These are phyloP conservation scores for Wickerhamiella infanticola DNA, from an alignment of 1,139 yeast genomes.

Conservation along the genomic window DNA sequence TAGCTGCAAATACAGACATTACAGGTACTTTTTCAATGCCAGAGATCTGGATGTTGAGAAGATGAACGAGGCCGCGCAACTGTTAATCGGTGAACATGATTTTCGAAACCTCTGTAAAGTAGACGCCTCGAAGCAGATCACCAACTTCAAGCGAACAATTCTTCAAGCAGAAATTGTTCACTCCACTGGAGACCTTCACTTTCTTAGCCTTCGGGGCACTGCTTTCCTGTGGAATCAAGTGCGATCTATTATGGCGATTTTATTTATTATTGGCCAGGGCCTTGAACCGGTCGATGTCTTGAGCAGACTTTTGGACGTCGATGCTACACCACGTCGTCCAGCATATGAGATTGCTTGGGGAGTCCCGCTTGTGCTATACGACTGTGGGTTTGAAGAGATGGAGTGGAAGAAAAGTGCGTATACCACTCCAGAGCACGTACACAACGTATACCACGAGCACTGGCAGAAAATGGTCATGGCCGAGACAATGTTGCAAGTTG, in stretches of 20 bases:
- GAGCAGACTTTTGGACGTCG: conserved; percentile 41
- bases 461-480: conserved; percentile 25
- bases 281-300: conserved; percentile 49
- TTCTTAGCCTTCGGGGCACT: conserved; percentile 67
- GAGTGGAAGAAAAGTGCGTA: conserved; percentile 38
- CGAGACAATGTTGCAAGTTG: conserved; percentile 17
- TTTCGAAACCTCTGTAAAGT: conserved; percentile 88
- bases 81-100: conserved; percentile 65
- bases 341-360: conserved; percentile 83
- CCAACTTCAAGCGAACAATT: conserved; percentile 35
- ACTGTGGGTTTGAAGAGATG: conserved; percentile 52
- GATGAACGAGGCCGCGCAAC: conserved; percentile 57
- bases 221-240: conserved; percentile 99
- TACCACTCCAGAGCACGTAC: conserved; percentile 15
- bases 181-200: conserved; percentile 26
- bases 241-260: conserved; percentile 78
- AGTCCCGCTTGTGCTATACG: conserved; percentile 74
- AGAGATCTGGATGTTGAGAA: conserved; percentile 41
- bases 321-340: conserved; percentile 53
- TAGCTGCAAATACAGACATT: conserved; percentile 72
- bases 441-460: conserved; percentile 22
- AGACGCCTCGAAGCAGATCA: conserved; percentile 86
- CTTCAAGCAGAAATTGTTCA: conserved; percentile 17
- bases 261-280: conserved; percentile 67
- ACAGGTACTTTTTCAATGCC: conserved; percentile 54